These are phyloP conservation scores for Claviceps maximensis DNA, from an alignment of 2,329 filamentous ascomycete genomes.

Conservation along the genomic window DNA sequence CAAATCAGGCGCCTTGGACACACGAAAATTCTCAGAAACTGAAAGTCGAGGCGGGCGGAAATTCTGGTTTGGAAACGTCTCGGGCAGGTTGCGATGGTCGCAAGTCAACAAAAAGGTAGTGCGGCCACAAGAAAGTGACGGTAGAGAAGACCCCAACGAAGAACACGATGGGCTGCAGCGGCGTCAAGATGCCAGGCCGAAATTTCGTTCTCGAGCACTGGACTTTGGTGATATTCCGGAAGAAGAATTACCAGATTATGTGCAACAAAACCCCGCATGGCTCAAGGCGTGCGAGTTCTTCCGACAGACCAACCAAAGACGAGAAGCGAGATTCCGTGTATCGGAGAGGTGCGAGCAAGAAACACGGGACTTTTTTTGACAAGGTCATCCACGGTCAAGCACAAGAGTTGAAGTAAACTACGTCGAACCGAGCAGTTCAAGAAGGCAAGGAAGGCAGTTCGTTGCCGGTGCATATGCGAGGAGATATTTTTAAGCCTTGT, in stretches of 20 bases:
- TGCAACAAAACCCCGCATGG: constrained; percentile 32
- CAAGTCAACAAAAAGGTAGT: constrained; percentile 9
- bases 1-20: constrained; percentile 31
- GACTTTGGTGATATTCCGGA: constrained; percentile 26
- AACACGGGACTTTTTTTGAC: constrained; percentile 11
- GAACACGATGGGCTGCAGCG: background rate
- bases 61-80: constrained; percentile 33
- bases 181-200: constrained; percentile 17
- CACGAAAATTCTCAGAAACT: constrained; percentile 37
- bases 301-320: constrained; percentile 13
- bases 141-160: constrained; percentile 7
- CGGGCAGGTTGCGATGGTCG: constrained; percentile 23
- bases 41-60: constrained; percentile 34
- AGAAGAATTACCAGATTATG: constrained; percentile 29
- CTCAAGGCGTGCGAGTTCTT: constrained; percentile 25
- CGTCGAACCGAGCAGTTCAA: no score
- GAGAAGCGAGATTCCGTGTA: constrained; percentile 3
- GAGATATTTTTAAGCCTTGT: no score
- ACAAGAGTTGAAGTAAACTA: background rate
- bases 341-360: constrained; percentile 12
- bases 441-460: no score
- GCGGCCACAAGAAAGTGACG: background rate
- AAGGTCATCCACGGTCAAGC: background rate
- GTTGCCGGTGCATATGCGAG: no score
- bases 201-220: constrained; percentile 14